Evolutionary conservation across 1,284 basidiomycete genomes (phyloP).

Genomic region (Rhodotorula sp.): DNA sequence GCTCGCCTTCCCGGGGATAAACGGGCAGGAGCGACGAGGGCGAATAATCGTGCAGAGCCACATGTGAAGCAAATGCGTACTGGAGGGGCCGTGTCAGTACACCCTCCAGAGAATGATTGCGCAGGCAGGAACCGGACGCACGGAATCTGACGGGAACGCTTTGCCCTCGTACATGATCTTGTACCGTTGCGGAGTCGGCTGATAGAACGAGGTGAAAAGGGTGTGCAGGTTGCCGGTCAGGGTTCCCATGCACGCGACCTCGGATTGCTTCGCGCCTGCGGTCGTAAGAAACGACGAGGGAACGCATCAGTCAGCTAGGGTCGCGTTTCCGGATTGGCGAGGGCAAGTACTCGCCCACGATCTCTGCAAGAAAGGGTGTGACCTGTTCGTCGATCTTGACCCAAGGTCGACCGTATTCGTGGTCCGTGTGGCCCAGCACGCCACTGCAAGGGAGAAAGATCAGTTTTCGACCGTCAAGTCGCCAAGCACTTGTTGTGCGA

Average conservation of each 20-base stretch:
- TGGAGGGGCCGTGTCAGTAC: slow-evolving; percentile 47
- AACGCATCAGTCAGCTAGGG: not conserved
- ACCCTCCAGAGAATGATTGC: no score
- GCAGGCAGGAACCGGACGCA: slow-evolving; percentile 51
- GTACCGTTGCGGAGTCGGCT: slow-evolving; percentile 74
- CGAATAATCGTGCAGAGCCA: slow-evolving; percentile 72
- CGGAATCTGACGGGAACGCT: slow-evolving; percentile 95
- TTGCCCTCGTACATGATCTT: slow-evolving; percentile 94
- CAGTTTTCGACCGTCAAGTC: not conserved
- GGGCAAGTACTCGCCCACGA: slow-evolving; percentile 65
- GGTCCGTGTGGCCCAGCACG: slow-evolving; percentile 87
- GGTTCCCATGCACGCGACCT: slow-evolving; percentile 92
- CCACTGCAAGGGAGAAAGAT: slow-evolving; percentile 56
- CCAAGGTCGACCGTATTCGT: slow-evolving; percentile 82
- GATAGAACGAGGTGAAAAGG: slow-evolving; percentile 91
- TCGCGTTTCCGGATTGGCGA: not conserved
- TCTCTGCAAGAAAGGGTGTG: slow-evolving; percentile 70
- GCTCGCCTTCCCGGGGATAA: slow-evolving; percentile 75
- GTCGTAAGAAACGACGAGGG: not conserved
- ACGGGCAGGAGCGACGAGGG: slow-evolving; percentile 75
- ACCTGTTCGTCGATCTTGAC: slow-evolving; percentile 71
- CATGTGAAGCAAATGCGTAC: slow-evolving; percentile 95
- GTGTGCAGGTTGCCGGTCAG: slow-evolving; percentile 93
- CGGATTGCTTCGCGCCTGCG: slow-evolving; percentile 74
- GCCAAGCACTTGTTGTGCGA: not conserved